Percentiles rank a stretch among this genome's conserved stretches.
These are phyloP conservation scores for Oldenlandia corymbosa DNA, from an alignment of 257 asterid species.

Conservation along the genomic window DNA sequence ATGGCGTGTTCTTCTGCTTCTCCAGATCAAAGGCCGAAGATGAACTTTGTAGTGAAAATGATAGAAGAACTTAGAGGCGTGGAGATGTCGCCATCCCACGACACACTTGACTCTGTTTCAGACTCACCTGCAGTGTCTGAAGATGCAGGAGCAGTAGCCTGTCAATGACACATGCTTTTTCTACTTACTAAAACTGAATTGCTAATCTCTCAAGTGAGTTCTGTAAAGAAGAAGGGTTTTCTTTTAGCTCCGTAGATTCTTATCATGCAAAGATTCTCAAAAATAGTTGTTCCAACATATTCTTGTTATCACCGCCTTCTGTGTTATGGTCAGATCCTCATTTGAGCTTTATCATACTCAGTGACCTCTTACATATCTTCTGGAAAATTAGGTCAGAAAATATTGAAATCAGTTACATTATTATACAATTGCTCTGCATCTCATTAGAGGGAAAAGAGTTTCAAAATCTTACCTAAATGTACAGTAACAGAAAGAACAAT, in stretches of 20 bases:
- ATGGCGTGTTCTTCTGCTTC: slow-evolving; percentile 61
- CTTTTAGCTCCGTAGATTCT: neutral
- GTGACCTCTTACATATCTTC: no score
- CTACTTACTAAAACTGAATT: neutral
- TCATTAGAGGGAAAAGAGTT: no score
- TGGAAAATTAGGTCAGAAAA: no score
- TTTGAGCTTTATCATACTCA: no score
- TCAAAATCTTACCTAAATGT: no score
- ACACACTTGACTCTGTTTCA: slow-evolving; percentile 49
- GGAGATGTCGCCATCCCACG: slow-evolving; percentile 66
- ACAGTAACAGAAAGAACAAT: no score
- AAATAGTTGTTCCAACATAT: no score
- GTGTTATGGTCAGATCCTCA: no score
- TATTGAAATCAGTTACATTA: no score
- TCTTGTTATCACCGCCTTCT: no score
- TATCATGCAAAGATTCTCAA: neutral
- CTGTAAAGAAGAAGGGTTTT: slow-evolving; percentile 26
- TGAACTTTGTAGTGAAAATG: slow-evolving; percentile 62
- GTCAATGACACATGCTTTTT: slow-evolving; percentile 35
- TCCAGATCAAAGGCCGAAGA: slow-evolving; percentile 77
- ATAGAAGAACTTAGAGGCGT: slow-evolving; percentile 73
- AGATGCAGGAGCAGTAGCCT: slow-evolving; percentile 50
- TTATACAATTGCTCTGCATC: no score
- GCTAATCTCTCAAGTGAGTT: slow-evolving; percentile 9
- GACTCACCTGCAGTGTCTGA: slow-evolving; percentile 74